Percentiles rank a stretch among this genome's conserved stretches.
Conservation (phyloP, 345 rosid genomes). For the Hibiscus mutabilis region DNA sequence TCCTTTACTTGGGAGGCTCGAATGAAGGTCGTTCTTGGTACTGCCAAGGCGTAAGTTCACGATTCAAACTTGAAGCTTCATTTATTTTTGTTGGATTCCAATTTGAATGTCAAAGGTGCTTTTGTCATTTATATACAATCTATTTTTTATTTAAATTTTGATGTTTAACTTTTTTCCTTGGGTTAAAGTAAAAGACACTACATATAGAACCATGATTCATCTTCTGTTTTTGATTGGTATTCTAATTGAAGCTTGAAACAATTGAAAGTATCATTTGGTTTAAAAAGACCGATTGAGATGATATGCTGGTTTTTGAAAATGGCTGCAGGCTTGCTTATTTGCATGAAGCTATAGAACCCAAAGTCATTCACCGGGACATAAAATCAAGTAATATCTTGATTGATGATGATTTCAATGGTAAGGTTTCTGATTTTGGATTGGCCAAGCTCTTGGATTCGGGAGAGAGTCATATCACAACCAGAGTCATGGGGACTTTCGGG, state of each 20-base stretch:
- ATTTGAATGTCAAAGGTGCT: not conserved
- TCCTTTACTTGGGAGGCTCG: slow-evolving; percentile 77
- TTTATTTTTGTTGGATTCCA: not conserved
- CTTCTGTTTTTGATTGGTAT: too few relatives aligned
- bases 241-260: too few relatives aligned
- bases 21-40: slow-evolving; percentile 64
- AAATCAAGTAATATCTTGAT: slow-evolving; percentile 58
- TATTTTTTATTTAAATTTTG: too few relatives aligned
- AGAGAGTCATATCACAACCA: slow-evolving; percentile 53
- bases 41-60: slow-evolving; percentile 80
- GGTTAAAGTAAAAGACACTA: too few relatives aligned
- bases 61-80: not conserved
- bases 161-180: too few relatives aligned
- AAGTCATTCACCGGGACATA: slow-evolving; percentile 88
- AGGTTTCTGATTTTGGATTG: slow-evolving; percentile 94
- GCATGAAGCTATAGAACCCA: slow-evolving; percentile 97
- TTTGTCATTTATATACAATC: too few relatives aligned
- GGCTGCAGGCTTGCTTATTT: slow-evolving; percentile 80
- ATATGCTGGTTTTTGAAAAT: not conserved
- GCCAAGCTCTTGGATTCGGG: slow-evolving; percentile 86
- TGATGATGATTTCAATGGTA: slow-evolving; percentile 50
- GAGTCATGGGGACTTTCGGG: slow-evolving; percentile 81
- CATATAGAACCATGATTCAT: too few relatives aligned
- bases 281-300: too few relatives aligned
- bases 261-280: too few relatives aligned